Evolutionary conservation across 1,284 basidiomycete genomes (phyloP).

Genomic region (Marasmius tenuissimus): DNA sequence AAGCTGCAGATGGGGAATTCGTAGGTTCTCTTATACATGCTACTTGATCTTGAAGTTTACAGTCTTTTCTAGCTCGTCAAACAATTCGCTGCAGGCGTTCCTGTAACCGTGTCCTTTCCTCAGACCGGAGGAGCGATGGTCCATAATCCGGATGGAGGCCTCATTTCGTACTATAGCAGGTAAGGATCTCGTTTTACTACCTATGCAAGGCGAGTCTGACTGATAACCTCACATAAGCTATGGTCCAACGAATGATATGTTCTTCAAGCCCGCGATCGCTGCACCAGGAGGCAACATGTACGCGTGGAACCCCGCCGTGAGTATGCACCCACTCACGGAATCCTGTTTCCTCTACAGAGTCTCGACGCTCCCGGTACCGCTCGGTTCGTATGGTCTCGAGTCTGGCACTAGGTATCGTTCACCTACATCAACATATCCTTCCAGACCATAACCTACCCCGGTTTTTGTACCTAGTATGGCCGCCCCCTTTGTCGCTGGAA

Average conservation of each 20-base stretch:
- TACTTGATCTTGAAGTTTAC: background rate
- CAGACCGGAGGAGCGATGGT: background rate
- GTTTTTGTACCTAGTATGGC: background rate
- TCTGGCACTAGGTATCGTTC: background rate
- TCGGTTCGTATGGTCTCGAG: background rate
- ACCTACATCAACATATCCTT: background rate
- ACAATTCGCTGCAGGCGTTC: background rate
- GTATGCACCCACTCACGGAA: background rate
- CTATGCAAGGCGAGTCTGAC: background rate
- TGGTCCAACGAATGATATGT: conserved; percentile 36
- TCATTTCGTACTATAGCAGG: background rate
- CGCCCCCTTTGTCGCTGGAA: background rate
- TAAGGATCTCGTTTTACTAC: background rate
- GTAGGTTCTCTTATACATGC: background rate
- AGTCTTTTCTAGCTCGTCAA: background rate
- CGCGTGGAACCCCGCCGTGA: background rate
- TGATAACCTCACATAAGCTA: background rate
- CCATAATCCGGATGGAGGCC: background rate
- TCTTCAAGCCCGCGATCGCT: conserved; percentile 37
- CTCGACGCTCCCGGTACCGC: background rate
- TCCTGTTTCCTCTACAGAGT: background rate
- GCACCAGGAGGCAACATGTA: conserved; percentile 45
- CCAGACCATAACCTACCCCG: background rate
- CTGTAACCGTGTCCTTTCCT: background rate
- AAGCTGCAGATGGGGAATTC: background rate